Evolutionary conservation across 257 asterid species (phyloP), one percentile per base, ranked within the genome.

Genomic region (Scutellaria minor): DNA sequence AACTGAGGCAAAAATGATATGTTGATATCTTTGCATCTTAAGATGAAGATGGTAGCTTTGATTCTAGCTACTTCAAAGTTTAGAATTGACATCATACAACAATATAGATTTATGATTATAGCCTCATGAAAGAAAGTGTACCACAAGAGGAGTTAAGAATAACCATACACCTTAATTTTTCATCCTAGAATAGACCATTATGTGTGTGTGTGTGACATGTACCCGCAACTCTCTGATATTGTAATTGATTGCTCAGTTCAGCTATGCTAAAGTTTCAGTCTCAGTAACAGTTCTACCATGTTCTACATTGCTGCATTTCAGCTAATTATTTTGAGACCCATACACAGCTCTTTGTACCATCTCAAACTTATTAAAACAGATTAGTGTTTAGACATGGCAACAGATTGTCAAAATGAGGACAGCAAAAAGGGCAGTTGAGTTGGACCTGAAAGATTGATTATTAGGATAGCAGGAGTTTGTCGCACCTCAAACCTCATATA

Each of bases 11-110:
- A 46, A 18, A 46, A 31, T 56, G 73, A 50, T 35, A 62, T 51
- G 71, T 52, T 9, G 74, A 64, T 57, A 64, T 42, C 37, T 41
- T 47, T 75, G 79, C 68, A 73, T 54, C 56, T 31, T 41, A 15
- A 73, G 45, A 64, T 54, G 55, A 15, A 66, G 65, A 37, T 44
- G 42, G 54, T 15, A 60, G 37, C 6, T 71, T 67, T 1, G 37
- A 31, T 41, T 41, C 63, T 37, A 54, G 72, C 59, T 61, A 12
- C 14, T 65, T 48, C 39, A 35, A 24, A 13, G 27, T 47, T 51
- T 27, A 66, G 70, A 68, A 54, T 40, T 55, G 42, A 50, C 48
- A 59, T 5, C 11, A 14, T 20, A 27, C 55, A 18, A 12, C 41
- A 18, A 67, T n/a, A 18, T 11, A 80, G 72, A 37, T 58, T 39